phyloP scores from a whole-genome alignment of 192 early-diverging fungal species.

The Entrophospora sp. region DNA sequence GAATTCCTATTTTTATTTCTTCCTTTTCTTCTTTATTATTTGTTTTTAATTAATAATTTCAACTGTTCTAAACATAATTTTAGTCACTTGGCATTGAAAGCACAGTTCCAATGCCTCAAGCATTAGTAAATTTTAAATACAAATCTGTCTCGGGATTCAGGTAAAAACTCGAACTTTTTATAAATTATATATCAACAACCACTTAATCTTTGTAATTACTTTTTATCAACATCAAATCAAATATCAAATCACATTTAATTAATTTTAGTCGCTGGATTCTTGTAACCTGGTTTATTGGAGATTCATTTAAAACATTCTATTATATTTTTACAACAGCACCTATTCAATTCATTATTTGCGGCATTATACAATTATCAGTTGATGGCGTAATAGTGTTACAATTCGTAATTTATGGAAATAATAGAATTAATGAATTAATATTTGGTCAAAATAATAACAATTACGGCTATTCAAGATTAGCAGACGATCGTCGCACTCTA shows the following conservation, averaged over 20 bases:
- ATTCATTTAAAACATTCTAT: constrained; percentile 49
- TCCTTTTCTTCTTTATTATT: not conserved
- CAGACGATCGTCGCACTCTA: not conserved
- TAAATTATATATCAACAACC: no score
- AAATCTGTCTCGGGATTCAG: constrained; percentile 45
- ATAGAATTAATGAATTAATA: not conserved
- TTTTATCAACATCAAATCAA: not conserved
- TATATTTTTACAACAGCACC: constrained; percentile 40
- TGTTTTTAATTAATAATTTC: no score
- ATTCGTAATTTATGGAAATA: constrained; percentile 36
- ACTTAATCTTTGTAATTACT: not conserved
- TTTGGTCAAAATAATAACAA: not conserved
- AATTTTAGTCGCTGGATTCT: constrained; percentile 24
- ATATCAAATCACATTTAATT: not conserved
- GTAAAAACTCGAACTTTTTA: not conserved
- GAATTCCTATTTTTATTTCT: not conserved
- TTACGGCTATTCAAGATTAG: no score
- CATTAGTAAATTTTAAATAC: constrained; percentile 33
- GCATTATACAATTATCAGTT: constrained; percentile 43
- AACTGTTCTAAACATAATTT: no score
- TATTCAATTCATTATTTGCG: constrained; percentile 47
- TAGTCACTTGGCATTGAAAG: constrained; percentile 45
- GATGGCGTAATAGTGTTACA: constrained; percentile 42
- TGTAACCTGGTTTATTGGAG: constrained; percentile 45
- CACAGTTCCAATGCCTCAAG: constrained; percentile 48